Percentiles rank a stretch among this genome's conserved stretches.
Evolutionary conservation across 495 filamentous ascomycete species (phyloP).

Genomic region (Talaromyces borbonicus): DNA sequence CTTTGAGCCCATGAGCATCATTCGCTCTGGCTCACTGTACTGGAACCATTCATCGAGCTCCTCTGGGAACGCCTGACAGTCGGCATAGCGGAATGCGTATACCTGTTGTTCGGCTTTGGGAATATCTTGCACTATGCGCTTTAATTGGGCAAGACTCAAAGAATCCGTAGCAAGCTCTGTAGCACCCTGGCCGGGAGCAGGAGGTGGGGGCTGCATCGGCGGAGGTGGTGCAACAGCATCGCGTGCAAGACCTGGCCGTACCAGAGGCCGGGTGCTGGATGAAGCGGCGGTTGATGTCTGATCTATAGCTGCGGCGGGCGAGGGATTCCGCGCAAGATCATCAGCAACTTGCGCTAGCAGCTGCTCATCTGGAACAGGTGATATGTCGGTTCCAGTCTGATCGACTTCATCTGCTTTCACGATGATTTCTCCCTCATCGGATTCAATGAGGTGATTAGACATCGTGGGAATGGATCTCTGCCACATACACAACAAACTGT

Average conservation of each 20-base stretch:
- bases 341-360: constrained; percentile 40
- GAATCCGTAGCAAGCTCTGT: constrained; percentile 53
- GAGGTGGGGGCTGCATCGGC: constrained; percentile 47
- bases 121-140: constrained; percentile 69
- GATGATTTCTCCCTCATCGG: constrained; percentile 28
- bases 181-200: constrained; percentile 41
- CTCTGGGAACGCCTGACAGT: constrained; percentile 67
- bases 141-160: constrained; percentile 72
- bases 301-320: constrained; percentile 11
- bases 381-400: constrained; percentile 44
- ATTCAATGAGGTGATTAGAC: constrained; percentile 1
- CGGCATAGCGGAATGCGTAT: constrained; percentile 91
- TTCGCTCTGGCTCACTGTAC: constrained; percentile 70
- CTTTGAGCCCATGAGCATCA: constrained; percentile 56
- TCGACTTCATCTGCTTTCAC: constrained; percentile 48
- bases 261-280: constrained; percentile 10
- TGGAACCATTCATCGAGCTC: constrained; percentile 96
- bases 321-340: constrained; percentile 37
- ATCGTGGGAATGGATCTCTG: not conserved
- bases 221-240: constrained; percentile 48
- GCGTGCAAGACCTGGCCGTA: constrained; percentile 45
- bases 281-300: constrained; percentile 12
- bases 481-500: not conserved
- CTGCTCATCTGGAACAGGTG: constrained; percentile 37
- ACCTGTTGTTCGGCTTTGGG: constrained; percentile 67